Evolutionary conservation across 768 basidiomycete species (phyloP).

Genomic region (Suillus paluster): DNA sequence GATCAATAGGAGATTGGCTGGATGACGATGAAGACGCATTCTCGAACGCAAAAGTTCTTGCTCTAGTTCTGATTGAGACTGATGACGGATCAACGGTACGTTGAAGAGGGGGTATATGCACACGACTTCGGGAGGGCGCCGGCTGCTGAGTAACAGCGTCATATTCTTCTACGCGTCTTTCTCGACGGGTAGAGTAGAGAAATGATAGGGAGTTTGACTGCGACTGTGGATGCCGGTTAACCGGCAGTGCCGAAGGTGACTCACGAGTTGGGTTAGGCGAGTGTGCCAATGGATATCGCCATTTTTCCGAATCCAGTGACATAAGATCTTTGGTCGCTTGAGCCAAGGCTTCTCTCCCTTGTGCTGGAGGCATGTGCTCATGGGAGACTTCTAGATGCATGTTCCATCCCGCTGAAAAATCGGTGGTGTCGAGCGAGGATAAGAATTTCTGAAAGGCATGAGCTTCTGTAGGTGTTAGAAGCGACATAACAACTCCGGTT

Average conservation of each 20-base stretch:
- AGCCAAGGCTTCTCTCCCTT: constrained; percentile 65
- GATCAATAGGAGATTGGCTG: constrained; percentile 28
- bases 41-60: constrained; percentile 17
- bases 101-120: constrained; percentile 19
- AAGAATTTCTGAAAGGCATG: constrained; percentile 74
- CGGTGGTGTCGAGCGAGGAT: constrained; percentile 51
- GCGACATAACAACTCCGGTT: constrained; percentile 48
- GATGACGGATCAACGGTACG: constrained; percentile 15
- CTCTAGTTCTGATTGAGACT: constrained; percentile 15
- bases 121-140: constrained; percentile 17
- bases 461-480: constrained; percentile 69
- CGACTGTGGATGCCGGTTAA: constrained; percentile 18
- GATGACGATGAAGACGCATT: constrained; percentile 29
- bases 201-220: constrained; percentile 24
- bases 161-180: constrained; percentile 18
- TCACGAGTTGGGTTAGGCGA: constrained; percentile 7
- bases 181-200: constrained; percentile 22
- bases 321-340: constrained; percentile 87
- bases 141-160: not conserved
- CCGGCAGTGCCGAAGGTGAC: constrained; percentile 13
- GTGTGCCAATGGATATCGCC: constrained; percentile 33
- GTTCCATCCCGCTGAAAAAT: constrained; percentile 53
- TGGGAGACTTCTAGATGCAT: constrained; percentile 40
- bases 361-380: constrained; percentile 54
- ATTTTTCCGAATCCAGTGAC: constrained; percentile 59